Evolutionary conservation across 768 basidiomycete species (phyloP), one percentile per base, ranked within the genome.

Genomic region (Boletus vermiculosoides): DNA sequence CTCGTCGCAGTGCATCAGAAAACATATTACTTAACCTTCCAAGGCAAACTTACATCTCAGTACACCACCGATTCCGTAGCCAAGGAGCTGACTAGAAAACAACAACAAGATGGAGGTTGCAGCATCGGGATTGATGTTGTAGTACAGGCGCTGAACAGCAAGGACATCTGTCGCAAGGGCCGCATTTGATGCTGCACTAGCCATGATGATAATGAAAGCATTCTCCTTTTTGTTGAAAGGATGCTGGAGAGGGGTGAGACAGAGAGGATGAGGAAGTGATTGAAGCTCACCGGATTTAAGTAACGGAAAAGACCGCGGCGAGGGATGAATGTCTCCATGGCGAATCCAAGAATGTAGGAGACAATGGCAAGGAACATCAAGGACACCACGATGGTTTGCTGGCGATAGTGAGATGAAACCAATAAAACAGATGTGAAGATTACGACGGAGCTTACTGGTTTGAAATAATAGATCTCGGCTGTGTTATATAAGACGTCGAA

Each of bases 181-280:
- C 0, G 79, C 76, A 45, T 78, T 81, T 16, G 82, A 77, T 4
- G 82, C 81, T 3, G 83, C 80, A 55, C 78, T 76, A 22, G 83
- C 63, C 82, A 83, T 83, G 54, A 83, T 81, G 11, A 83, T 76
- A 34, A 83, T 78, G 59, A 83, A 81, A 0, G 81, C 80, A 65
- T 81, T 80, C 63, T 84, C 83, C 55, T 83, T 83, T 66, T 80
- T 83, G 66, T 83, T 83, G 69, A 83, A 83, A 3, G 83, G 79
- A 25, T 78, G 76, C 81, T 83, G n/a, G 30, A n/a, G 22, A 41
- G 42, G 9, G 18, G 25, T 56, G 22, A 59, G 62, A 30, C 16
- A 34, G 50, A 52, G 8, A n/a, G 10, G n/a, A 23, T 2, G 30
- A 30, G 30, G 18, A 31, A 22, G n/a, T 45, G 15, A 16, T 23